Evolutionary conservation across 2,329 filamentous ascomycete genomes (phyloP).

Genomic region (Metarhizium brunneum): DNA sequence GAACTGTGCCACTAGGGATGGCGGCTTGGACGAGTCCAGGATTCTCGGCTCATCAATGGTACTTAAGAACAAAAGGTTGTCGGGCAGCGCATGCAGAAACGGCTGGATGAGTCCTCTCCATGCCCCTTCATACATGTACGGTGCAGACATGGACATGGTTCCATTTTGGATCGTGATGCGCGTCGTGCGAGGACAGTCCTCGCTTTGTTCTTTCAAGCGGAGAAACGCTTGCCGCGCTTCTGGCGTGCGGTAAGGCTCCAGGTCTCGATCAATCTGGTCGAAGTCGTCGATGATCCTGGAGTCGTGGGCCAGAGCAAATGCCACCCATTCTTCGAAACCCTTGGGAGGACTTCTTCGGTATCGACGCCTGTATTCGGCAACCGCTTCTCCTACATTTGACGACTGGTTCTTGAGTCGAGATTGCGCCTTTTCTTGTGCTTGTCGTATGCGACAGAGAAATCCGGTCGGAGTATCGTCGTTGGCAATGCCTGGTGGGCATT

Average conservation of each 20-base stretch:
- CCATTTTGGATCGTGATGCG: conserved; percentile 24
- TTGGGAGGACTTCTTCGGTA: conserved; percentile 33
- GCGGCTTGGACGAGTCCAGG: conserved; percentile 14
- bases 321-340: conserved; percentile 37
- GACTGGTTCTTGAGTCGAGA: too few relatives aligned
- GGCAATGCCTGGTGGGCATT: too few relatives aligned
- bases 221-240: conserved; percentile 23
- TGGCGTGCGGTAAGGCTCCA: conserved; percentile 31
- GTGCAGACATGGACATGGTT: conserved; percentile 11
- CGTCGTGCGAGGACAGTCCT: conserved; percentile 21
- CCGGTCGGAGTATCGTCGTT: too few relatives aligned
- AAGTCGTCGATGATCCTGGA: conserved; percentile 43
- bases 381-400: too few relatives aligned
- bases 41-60: conserved; percentile 38
- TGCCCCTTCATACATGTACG: too few relatives aligned
- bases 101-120: conserved; percentile 1
- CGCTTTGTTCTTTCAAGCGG: conserved; percentile 17
- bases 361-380: conserved; percentile 31
- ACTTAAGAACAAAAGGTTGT: conserved; percentile 35
- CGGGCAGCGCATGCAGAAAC: conserved; percentile 15
- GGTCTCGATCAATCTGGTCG: conserved; percentile 28
- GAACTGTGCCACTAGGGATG: conserved; percentile 1
- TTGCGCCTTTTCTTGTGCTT: too few relatives aligned
- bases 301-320: conserved; percentile 27
- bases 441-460: too few relatives aligned